Base-by-base conservation (phyloP, 2,329 filamentous ascomycete genomes). In the Westerdykella ornata region DNA sequence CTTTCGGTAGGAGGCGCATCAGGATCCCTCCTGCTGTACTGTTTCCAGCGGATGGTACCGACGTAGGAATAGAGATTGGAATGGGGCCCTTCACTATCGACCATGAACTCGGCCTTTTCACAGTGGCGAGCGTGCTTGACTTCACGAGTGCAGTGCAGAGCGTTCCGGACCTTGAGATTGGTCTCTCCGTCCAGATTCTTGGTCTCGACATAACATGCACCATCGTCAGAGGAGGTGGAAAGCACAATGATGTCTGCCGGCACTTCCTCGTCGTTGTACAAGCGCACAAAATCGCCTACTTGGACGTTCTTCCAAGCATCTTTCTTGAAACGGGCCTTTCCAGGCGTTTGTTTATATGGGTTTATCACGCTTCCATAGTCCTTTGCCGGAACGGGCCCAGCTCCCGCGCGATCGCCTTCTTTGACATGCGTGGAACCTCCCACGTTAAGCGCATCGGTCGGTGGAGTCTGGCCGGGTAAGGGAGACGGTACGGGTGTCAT, bases 141-240 rank as follows among this genome's bases (percentile, higher is more conserved):
- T 35, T 80, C 73, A 39, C 85, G 82, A 11, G 89, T 86, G 58
- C 87, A 92, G 49, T 90, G 85, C 32, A 98, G 75, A 15, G 92
- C 88, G 59, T 90, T 86, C 44, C 92, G 84, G 47, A 96, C 88
- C 68, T 98, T 98, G 48, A 98, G 71, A 57, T 98, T 98, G 2
- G 92, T 98, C 69, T 98, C 92, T 38, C 92, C 92, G 59, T 98
- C 92, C 72, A 98, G 65, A 62, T 95, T 97, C 72, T 97, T 98
- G 2, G 92, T 98, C 68, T 98, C 92, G 16, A 98, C 85, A 56
- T 96, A 98, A 67, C 92, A 98, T 29, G 87, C 87, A 38, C 92
- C 92, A 55, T 98, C 92, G 1, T 84, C 77, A 55, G 97, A 92
- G 2, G 92, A 95, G 0, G 92, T 97, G 2, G 92, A 86, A 17